phyloP scores from a whole-genome alignment of 805 yeast genomes.

The Zygosaccharomyces rouxii region DNA sequence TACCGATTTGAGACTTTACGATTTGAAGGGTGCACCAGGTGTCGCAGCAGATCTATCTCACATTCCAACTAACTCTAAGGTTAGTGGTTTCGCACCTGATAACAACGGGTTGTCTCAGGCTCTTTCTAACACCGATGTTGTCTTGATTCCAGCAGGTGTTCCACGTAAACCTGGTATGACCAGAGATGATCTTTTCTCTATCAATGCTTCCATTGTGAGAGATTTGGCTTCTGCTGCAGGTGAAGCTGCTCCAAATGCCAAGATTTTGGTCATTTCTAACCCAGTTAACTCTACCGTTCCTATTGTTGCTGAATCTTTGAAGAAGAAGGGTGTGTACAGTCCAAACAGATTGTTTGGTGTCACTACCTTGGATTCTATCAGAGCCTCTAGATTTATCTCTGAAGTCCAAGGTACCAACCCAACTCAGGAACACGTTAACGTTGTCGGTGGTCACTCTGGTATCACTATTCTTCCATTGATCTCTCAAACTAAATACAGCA shows the following conservation, averaged over 20 bases:
- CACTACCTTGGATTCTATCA: constrained; percentile 87
- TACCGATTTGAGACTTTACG: constrained; percentile 80
- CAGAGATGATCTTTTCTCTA: constrained; percentile 93
- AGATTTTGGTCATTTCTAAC: constrained; percentile 78
- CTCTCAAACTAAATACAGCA: constrained; percentile 74
- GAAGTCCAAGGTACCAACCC: constrained; percentile 56
- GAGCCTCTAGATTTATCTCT: constrained; percentile 81
- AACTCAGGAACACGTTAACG: constrained; percentile 69
- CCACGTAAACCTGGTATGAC: constrained; percentile 99
- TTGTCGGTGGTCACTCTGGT: constrained; percentile 98
- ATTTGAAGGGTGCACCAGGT: constrained; percentile 89
- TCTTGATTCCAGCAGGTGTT: constrained; percentile 95
- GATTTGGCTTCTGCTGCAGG: constrained; percentile 86
- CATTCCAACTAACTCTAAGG: constrained; percentile 86
- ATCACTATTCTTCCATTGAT: constrained; percentile 90
- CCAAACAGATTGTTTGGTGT: constrained; percentile 93
- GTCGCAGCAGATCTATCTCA: constrained; percentile 96
- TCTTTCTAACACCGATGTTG: constrained; percentile 66
- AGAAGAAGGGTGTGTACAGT: constrained; percentile 81
- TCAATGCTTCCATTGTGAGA: constrained; percentile 92
- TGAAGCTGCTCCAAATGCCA: constrained; percentile 78
- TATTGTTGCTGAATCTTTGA: constrained; percentile 88
- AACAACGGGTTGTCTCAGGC: constrained; percentile 67
- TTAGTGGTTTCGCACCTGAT: constrained; percentile 84
- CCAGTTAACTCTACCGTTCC: constrained; percentile 98